These are phyloP conservation scores for Puccinia polysora DNA, from an alignment of 1,284 basidiomycete species.

Conservation along the genomic window DNA sequence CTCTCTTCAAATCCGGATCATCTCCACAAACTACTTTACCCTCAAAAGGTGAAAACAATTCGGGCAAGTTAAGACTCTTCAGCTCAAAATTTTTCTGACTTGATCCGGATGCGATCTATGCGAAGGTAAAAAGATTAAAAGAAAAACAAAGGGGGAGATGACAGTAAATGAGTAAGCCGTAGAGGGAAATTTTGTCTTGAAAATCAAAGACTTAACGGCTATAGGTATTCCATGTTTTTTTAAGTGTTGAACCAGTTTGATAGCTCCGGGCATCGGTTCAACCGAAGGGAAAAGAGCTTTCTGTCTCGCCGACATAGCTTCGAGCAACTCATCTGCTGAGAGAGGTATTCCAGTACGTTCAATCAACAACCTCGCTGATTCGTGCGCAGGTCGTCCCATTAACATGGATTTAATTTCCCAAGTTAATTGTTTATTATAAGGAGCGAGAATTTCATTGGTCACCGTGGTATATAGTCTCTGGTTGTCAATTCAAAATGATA, in stretches of 20 bases:
- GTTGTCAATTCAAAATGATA: neutral
- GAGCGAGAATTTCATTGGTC: slow-evolving; percentile 52
- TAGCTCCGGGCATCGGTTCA: slow-evolving; percentile 52
- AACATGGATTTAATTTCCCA: slow-evolving; percentile 53
- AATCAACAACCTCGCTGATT: slow-evolving; percentile 47
- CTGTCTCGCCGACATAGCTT: slow-evolving; percentile 5
- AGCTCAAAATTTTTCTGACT: slow-evolving; percentile 51
- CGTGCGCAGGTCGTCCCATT: slow-evolving; percentile 53
- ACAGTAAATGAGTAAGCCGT: too few relatives aligned
- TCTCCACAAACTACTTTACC: slow-evolving; percentile 51
- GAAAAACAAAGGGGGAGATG: too few relatives aligned
- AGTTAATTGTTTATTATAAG: slow-evolving; percentile 52
- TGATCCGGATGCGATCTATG: slow-evolving; percentile 51
- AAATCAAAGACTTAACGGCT: too few relatives aligned
- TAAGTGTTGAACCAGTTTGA: slow-evolving; percentile 51
- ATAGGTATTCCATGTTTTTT: slow-evolving; percentile 51
- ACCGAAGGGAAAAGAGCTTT: slow-evolving; percentile 50
- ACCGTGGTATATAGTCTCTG: slow-evolving; percentile 50
- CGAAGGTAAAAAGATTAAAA: too few relatives aligned
- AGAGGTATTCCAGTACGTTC: slow-evolving; percentile 21
- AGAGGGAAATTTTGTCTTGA: too few relatives aligned
- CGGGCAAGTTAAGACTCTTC: slow-evolving; percentile 49
- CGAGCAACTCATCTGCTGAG: slow-evolving; percentile 3
- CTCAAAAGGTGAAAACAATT: slow-evolving; percentile 50
- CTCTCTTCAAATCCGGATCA: slow-evolving; percentile 49